phyloP scores from a whole-genome alignment of 352 stramenopile genomes.

The Phytophthora boehmeriae region DNA sequence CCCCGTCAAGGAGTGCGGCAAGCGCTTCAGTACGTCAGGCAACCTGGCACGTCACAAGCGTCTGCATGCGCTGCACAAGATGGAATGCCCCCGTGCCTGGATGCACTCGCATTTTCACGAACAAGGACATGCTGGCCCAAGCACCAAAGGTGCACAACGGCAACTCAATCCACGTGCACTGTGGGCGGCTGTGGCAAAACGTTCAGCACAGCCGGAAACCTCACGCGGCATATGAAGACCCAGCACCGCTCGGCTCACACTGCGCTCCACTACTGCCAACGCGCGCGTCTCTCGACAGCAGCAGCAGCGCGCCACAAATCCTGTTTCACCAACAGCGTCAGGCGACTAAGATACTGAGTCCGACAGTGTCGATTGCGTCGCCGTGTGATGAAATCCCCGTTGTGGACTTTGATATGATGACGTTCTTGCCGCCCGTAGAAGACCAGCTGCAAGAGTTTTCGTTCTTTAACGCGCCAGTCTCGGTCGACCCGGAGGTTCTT shows the following conservation, averaged over 20 bases:
- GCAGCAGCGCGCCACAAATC: conserved; percentile 15
- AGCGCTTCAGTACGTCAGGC: conserved; percentile 61
- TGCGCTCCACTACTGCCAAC: conserved; percentile 19
- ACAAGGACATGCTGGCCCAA: conserved; percentile 60
- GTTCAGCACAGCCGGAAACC: conserved; percentile 67
- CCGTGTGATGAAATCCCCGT: conserved; percentile 39
- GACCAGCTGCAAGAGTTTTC: conserved; percentile 31
- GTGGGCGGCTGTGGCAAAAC: conserved; percentile 56
- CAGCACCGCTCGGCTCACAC: conserved; percentile 44
- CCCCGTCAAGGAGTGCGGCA: conserved; percentile 49
- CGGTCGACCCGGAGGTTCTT: conserved; percentile 20
- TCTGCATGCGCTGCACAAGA: conserved; percentile 63
- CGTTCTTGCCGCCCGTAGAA: conserved; percentile 35
- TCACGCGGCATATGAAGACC: conserved; percentile 68
- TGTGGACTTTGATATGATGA: conserved; percentile 49
- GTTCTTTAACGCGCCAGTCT: conserved; percentile 26
- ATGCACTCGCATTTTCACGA: conserved; percentile 63
- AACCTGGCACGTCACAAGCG: conserved; percentile 73
- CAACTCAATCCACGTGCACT: conserved; percentile 57
- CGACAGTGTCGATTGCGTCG: conserved; percentile 22
- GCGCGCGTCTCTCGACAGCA: conserved; percentile 18
- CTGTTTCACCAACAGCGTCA: conserved; percentile 15
- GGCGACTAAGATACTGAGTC: conserved; percentile 17
- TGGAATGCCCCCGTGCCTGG: conserved; percentile 52
- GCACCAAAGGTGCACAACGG: conserved; percentile 63